phyloP scores from a whole-genome alignment of 2,329 filamentous ascomycete genomes.

The Hypocrella siamensis region DNA sequence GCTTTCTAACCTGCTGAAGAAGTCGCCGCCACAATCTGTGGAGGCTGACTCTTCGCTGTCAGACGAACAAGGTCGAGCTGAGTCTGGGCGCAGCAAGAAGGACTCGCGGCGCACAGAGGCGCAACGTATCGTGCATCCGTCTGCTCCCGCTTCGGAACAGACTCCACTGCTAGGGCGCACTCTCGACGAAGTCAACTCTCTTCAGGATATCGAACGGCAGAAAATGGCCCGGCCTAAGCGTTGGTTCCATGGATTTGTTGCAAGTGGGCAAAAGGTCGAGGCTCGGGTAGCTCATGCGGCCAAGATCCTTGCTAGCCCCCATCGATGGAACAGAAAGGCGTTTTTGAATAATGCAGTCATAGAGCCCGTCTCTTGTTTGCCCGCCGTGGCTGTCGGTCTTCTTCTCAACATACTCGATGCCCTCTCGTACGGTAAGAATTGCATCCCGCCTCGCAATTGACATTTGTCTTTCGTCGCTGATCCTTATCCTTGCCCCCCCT shows the following conservation, averaged over 20 bases:
- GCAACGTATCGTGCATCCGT: slow-evolving; percentile 4
- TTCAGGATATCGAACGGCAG: slow-evolving; percentile 34
- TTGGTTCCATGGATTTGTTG: slow-evolving; percentile 19
- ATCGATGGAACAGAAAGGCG: slow-evolving; percentile 52
- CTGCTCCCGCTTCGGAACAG: slow-evolving; percentile 19
- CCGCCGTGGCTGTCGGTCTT: slow-evolving; percentile 75
- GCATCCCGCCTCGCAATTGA: neutral
- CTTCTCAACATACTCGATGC: slow-evolving; percentile 90
- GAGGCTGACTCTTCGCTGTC: slow-evolving; percentile 4
- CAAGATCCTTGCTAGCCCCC: slow-evolving; percentile 38
- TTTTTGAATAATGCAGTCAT: slow-evolving; percentile 51
- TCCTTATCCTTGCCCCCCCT: slow-evolving; percentile 1
- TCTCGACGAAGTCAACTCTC: slow-evolving; percentile 14
- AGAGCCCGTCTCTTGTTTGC: slow-evolving; percentile 55
- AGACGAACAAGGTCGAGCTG: neutral
- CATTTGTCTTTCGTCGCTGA: neutral
- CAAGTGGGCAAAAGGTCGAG: slow-evolving; percentile 16
- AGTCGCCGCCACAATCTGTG: slow-evolving; percentile 27
- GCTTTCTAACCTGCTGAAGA: slow-evolving; percentile 32
- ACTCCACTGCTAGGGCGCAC: slow-evolving; percentile 30
- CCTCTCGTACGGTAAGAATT: slow-evolving; percentile 64
- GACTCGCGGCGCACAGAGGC: slow-evolving; percentile 2
- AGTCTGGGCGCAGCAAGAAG: slow-evolving; percentile 1
- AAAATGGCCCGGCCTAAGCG: slow-evolving; percentile 18
- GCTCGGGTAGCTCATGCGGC: slow-evolving; percentile 14